phyloP scores from a whole-genome alignment of 1,284 basidiomycete species.

The Rhodotorula sp. region DNA sequence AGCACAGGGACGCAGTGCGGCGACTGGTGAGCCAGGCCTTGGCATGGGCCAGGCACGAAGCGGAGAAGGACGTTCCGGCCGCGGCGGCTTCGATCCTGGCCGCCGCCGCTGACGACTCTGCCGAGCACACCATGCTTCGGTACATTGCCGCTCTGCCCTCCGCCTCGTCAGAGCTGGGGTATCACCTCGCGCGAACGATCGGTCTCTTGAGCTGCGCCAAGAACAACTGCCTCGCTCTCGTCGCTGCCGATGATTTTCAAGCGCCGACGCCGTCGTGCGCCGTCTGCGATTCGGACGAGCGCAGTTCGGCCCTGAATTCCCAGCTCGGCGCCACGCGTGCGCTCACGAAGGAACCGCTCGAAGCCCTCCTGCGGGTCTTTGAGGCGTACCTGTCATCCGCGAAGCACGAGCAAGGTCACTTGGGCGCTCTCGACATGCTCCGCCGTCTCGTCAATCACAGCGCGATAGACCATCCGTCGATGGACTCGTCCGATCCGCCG shows the following conservation, averaged over 20 bases:
- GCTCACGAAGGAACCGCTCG: slow-evolving; percentile 21
- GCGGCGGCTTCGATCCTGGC: background rate
- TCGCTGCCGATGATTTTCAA: background rate
- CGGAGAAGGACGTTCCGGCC: background rate
- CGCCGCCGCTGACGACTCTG: background rate
- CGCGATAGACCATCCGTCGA: background rate
- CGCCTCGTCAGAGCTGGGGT: background rate
- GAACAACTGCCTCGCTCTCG: slow-evolving; percentile 18
- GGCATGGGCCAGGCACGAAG: background rate
- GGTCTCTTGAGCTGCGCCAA: slow-evolving; percentile 32
- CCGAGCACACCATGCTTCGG: slow-evolving; percentile 8
- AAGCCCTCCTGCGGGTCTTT: background rate
- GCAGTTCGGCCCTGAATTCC: background rate
- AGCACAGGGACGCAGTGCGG: background rate
- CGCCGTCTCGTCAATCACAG: slow-evolving; percentile 18
- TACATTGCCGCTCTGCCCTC: background rate
- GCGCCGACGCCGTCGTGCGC: slow-evolving; percentile 12
- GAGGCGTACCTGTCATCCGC: background rate
- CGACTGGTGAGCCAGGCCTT: too few relatives aligned
- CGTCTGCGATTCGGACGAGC: slow-evolving; percentile 19
- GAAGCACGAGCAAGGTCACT: slow-evolving; percentile 9
- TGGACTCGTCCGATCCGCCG: too few relatives aligned
- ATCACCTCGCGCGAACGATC: slow-evolving; percentile 13
- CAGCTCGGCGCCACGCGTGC: background rate
- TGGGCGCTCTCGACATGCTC: slow-evolving; percentile 11